Conservation (phyloP, 768 basidiomycete genomes). For the Leccinellum rugosiceps region DNA sequence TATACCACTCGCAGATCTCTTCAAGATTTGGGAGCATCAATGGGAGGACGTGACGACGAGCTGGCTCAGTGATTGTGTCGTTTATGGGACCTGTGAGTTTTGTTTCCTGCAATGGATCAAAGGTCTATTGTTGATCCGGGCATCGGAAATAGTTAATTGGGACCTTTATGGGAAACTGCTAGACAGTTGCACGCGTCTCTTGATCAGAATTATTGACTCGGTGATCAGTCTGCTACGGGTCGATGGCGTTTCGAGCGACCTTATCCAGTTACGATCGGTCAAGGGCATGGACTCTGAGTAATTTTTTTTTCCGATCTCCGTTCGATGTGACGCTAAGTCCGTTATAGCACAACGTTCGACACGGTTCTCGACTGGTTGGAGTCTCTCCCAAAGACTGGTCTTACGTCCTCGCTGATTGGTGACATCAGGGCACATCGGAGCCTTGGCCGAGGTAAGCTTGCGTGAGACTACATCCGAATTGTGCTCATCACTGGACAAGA, state of each 20-base stretch:
- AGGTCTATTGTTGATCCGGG: background rate
- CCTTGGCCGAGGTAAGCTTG: constrained; percentile 26
- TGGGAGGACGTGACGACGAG: constrained; percentile 22
- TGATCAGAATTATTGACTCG: constrained; percentile 37
- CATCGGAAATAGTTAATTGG: constrained; percentile 50
- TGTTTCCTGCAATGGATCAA: background rate
- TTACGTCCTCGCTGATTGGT: constrained; percentile 11
- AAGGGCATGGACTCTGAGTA: constrained; percentile 41
- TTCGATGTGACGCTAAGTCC: background rate
- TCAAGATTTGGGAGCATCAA: constrained; percentile 18
- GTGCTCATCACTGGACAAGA: constrained; percentile 18
- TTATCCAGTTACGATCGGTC: constrained; percentile 36
- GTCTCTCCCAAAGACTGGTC: constrained; percentile 17
- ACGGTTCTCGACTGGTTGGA: constrained; percentile 26
- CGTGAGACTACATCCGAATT: background rate
- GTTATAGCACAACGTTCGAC: constrained; percentile 22
- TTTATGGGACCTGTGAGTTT: constrained; percentile 47
- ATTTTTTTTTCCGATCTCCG: constrained; percentile 11
- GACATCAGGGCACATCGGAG: constrained; percentile 25
- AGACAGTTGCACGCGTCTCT: constrained; percentile 36
- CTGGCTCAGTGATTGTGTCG: constrained; percentile 23
- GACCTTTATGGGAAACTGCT: constrained; percentile 45
- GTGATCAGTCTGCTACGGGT: constrained; percentile 30
- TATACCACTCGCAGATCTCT: constrained; percentile 20
- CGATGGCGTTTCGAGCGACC: constrained; percentile 18